Conservation (phyloP, 2,329 filamentous ascomycete species). For the Corniculantispora saksenae region DNA sequence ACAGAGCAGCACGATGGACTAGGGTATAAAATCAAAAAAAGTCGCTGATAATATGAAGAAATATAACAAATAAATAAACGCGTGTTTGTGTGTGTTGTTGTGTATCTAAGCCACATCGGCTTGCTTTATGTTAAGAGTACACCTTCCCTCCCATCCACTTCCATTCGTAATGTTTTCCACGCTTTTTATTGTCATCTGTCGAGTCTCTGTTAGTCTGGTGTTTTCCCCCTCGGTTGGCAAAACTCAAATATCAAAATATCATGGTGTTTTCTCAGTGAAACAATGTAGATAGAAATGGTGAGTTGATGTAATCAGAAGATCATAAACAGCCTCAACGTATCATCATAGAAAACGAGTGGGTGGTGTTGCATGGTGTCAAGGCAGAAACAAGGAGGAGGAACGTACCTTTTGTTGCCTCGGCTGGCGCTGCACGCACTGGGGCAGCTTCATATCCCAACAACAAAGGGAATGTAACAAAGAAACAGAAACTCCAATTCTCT, state of each 20-base stretch:
- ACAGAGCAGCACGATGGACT: background rate
- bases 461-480: conserved; percentile 26
- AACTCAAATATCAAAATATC: background rate
- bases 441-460: conserved; percentile 21
- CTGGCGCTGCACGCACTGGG: background rate
- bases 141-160: background rate
- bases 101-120: background rate
- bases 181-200: background rate
- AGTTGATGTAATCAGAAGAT: conserved; percentile 40
- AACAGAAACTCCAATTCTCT: conserved; percentile 43
- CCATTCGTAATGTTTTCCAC: background rate
- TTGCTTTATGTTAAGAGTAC: background rate
- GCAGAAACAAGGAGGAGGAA: conserved; percentile 9
- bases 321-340: conserved; percentile 52
- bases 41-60: conserved; percentile 2
- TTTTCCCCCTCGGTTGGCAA: background rate
- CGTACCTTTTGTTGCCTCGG: conserved; percentile 21
- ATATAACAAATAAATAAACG: conserved; percentile 2
- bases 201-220: background rate
- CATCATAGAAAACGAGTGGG: conserved; percentile 38
- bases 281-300: conserved; percentile 34
- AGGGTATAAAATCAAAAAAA: background rate
- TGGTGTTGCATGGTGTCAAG: background rate
- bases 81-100: background rate
- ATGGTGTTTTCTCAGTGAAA: conserved; percentile 17